Conservation (phyloP, 176 grass and related monocot species). For the Oryza meridionalis region DNA sequence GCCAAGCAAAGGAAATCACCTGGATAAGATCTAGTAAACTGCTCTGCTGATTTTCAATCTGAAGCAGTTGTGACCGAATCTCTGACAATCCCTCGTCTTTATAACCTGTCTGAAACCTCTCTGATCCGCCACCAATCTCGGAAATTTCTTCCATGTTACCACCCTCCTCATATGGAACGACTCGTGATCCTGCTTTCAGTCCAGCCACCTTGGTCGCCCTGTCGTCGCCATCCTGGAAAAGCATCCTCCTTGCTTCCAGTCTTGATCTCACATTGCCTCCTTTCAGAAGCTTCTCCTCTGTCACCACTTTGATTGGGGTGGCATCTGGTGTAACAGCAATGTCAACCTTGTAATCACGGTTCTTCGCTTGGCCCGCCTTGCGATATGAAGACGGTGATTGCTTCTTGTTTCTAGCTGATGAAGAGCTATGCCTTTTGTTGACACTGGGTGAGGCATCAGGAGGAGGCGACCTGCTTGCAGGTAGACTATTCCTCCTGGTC, state of each 20-base stretch:
- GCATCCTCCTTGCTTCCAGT: constrained; percentile 54
- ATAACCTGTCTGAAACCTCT: constrained; percentile 41
- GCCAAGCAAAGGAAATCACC: constrained; percentile 49
- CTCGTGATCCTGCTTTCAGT: constrained; percentile 64
- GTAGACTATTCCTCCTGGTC: constrained; percentile 52
- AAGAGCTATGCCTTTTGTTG: constrained; percentile 52
- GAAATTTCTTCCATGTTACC: constrained; percentile 62
- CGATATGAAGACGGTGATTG: constrained; percentile 55
- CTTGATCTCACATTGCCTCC: constrained; percentile 58
- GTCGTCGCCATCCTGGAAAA: constrained; percentile 68
- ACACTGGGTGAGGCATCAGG: constrained; percentile 61
- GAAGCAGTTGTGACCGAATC: constrained; percentile 79
- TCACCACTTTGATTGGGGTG: constrained; percentile 82
- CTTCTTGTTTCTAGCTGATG: constrained; percentile 77
- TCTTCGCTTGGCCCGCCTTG: constrained; percentile 53
- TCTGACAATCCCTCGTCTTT: constrained; percentile 75
- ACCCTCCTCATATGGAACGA: constrained; percentile 68
- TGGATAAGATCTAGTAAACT: constrained; percentile 94
- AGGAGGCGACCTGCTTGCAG: constrained; percentile 60
- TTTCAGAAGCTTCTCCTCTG: constrained; percentile 61
- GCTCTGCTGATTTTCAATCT: constrained; percentile 94
- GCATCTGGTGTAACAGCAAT: constrained; percentile 53
- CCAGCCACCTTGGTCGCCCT: constrained; percentile 48
- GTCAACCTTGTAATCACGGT: constrained; percentile 65
- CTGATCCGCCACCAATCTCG: constrained; percentile 44